A percentile compares a stretch with the other conserved stretches of the same genome.
These are phyloP conservation scores for Rubia balearica DNA, from an alignment of 305 asterid genomes.

Conservation along the genomic window DNA sequence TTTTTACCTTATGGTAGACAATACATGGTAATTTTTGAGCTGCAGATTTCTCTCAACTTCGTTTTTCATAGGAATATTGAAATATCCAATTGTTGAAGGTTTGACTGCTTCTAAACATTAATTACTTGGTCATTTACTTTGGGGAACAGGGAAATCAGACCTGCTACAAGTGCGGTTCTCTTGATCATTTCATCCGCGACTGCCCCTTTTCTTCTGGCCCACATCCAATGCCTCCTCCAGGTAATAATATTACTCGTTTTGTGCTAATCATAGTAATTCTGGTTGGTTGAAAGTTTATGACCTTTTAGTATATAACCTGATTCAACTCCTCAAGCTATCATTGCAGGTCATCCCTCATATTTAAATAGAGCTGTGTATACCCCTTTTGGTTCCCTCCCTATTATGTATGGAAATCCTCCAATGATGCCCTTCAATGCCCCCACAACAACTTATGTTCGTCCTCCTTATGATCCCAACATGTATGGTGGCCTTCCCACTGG, in stretches of 20 bases:
- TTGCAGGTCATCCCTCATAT: constrained; percentile 55
- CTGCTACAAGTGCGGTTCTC: constrained; percentile 74
- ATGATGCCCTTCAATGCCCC: constrained; percentile 68
- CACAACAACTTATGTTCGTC: constrained; percentile 33
- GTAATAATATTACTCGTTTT: constrained; percentile 24
- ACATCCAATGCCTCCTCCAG: constrained; percentile 53
- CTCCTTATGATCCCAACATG: constrained; percentile 42
- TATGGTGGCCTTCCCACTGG: constrained; percentile 37
- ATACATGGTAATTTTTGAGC: constrained; percentile 39
- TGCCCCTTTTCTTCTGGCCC: constrained; percentile 51
- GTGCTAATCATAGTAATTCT: neutral
- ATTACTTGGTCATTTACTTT: constrained; percentile 10
- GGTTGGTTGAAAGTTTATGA: constrained; percentile 15
- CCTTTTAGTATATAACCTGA: constrained; percentile 37
- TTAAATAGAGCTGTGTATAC: constrained; percentile 55
- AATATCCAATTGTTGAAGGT: neutral
- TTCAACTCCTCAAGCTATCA: constrained; percentile 50
- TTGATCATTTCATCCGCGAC: constrained; percentile 74
- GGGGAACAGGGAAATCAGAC: constrained; percentile 45
- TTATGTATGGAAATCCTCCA: constrained; percentile 47
- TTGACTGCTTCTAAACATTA: neutral
- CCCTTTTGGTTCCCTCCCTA: constrained; percentile 40
- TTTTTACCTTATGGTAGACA: constrained; percentile 37
- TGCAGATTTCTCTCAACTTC: neutral
- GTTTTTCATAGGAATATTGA: neutral